These are phyloP conservation scores for Chaetothyriales sp. DNA, from an alignment of 2,329 filamentous ascomycete species.

Conservation along the genomic window DNA sequence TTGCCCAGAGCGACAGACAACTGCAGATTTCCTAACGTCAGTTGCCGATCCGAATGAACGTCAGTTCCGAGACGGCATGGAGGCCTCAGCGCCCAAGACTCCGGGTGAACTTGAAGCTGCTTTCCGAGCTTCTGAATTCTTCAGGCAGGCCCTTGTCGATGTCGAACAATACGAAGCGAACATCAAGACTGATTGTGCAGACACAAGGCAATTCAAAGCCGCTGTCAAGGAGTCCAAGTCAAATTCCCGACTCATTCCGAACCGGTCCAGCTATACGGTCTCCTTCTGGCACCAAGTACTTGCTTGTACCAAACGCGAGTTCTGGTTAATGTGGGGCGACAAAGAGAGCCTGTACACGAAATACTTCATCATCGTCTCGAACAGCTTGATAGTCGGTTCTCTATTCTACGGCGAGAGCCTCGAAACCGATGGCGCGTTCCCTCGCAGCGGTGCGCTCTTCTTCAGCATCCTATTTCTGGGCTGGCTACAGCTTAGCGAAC, in stretches of 20 bases:
- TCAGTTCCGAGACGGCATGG: constrained; percentile 50
- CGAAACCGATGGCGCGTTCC: constrained; percentile 49
- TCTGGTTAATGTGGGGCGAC: constrained; percentile 67
- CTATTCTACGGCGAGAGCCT: constrained; percentile 58
- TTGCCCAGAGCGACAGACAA: constrained; percentile 50
- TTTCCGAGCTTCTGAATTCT: constrained; percentile 51
- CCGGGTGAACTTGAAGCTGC: constrained; percentile 54
- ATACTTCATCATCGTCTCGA: constrained; percentile 62
- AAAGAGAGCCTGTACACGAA: constrained; percentile 64
- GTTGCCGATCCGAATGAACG: constrained; percentile 62
- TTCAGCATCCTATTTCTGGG: constrained; percentile 54
- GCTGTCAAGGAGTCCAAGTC: constrained; percentile 55
- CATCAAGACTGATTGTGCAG: constrained; percentile 41
- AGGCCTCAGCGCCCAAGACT: constrained; percentile 54
- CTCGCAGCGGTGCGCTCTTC: constrained; percentile 50
- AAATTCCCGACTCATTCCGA: constrained; percentile 39
- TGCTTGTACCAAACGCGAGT: constrained; percentile 51
- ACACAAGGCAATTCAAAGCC: constrained; percentile 52
- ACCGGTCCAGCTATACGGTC: constrained; percentile 64
- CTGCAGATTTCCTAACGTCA: constrained; percentile 64
- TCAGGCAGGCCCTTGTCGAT: constrained; percentile 47
- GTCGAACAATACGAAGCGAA: constrained; percentile 47
- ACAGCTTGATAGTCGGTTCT: constrained; percentile 61
- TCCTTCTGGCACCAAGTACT: constrained; percentile 57
- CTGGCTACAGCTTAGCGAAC: constrained; percentile 63